Conservation (phyloP, 108 stramenopile genomes). For the Thalassiosira profunda region DNA sequence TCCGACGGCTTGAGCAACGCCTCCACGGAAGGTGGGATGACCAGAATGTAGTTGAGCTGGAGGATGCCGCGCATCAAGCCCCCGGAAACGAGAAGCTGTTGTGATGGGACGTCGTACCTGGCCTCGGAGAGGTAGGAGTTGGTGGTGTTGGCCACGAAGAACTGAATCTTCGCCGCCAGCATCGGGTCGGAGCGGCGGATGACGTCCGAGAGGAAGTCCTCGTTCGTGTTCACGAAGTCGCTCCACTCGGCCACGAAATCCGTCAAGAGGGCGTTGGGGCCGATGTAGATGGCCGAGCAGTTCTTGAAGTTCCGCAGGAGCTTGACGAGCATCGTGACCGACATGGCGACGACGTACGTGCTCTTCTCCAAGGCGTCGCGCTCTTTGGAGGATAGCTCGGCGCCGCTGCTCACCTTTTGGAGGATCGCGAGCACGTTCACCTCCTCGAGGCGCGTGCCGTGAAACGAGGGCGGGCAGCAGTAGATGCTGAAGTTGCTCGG, state of each 20-base stretch:
- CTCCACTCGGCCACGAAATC: background rate
- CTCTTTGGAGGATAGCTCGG: background rate
- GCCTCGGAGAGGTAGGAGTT: too few relatives aligned
- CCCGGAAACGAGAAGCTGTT: too few relatives aligned
- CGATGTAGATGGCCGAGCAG: background rate
- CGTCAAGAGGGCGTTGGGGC: too few relatives aligned
- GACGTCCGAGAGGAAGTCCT: background rate
- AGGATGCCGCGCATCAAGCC: too few relatives aligned
- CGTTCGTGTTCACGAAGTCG: background rate
- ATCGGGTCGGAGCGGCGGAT: background rate
- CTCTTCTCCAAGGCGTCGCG: background rate
- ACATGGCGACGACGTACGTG: background rate
- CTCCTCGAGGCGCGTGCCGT: conserved; percentile 4
- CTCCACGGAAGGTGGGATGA: too few relatives aligned
- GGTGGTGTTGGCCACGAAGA: too few relatives aligned
- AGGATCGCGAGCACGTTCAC: background rate
- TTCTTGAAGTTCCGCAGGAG: background rate
- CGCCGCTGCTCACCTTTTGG: background rate
- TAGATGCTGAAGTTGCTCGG: background rate
- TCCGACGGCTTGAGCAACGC: too few relatives aligned
- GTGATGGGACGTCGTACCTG: too few relatives aligned
- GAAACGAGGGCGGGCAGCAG: background rate
- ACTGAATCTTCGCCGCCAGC: background rate
- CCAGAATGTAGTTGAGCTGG: too few relatives aligned
- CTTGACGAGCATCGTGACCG: background rate